phyloP scores from a whole-genome alignment of 345 rosid genomes.

The Hypericum perforatum region DNA sequence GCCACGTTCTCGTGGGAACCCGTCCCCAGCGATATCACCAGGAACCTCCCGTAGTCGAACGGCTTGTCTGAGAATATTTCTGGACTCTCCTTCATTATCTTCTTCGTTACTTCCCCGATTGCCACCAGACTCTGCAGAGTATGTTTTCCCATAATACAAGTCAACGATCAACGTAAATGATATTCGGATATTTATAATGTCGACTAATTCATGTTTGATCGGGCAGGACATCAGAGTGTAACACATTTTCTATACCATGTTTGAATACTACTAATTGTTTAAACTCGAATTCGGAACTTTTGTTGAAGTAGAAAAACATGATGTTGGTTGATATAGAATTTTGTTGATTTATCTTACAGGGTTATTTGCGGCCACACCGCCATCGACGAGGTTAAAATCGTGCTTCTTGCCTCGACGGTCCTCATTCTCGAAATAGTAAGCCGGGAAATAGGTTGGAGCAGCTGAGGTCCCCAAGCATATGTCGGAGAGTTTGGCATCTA shows the following conservation, averaged over 20 bases:
- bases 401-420: conserved; percentile 7
- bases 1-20: conserved; percentile 14
- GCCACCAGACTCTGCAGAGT: conserved; percentile 17
- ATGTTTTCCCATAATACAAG: neutral
- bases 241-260: too few relatives aligned
- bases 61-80: conserved; percentile 13
- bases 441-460: conserved; percentile 27
- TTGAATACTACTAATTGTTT: too few relatives aligned
- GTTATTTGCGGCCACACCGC: conserved; percentile 31
- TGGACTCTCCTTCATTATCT: conserved; percentile 7
- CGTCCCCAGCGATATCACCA: conserved; percentile 23
- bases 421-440: conserved; percentile 17
- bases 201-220: too few relatives aligned
- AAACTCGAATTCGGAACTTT: too few relatives aligned
- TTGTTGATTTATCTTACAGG: conserved; percentile 10
- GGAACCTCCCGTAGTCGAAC: conserved; percentile 10
- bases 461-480: conserved; percentile 23
- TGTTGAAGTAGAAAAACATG: too few relatives aligned
- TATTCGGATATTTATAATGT: too few relatives aligned
- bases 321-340: neutral
- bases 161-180: too few relatives aligned
- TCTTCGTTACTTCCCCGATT: conserved; percentile 17
- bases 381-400: conserved; percentile 28
- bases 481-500: neutral
- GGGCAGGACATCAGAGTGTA: too few relatives aligned